phyloP scores from a whole-genome alignment of 2,329 filamentous ascomycete species.

The Blastomyces percursus region DNA sequence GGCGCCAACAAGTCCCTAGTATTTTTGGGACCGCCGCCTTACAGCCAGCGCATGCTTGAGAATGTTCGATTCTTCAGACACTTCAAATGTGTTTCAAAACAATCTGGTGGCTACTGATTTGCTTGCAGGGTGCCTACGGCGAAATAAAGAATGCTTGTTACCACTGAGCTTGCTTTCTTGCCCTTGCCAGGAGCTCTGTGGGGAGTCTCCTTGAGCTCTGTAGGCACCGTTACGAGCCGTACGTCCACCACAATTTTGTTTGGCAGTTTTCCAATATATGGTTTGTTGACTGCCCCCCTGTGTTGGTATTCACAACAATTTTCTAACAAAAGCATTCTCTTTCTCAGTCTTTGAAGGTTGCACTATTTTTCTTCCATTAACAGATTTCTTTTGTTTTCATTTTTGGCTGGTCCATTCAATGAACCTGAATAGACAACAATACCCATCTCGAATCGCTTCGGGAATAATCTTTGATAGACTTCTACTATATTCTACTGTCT shows the following conservation, averaged over 20 bases:
- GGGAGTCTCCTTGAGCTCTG: neutral
- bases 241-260: neutral
- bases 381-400: constrained; percentile 7
- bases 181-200: neutral
- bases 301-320: neutral
- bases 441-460: constrained; percentile 5
- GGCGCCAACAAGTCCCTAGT: neutral
- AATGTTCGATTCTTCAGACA: constrained; percentile 3
- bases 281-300: constrained; percentile 1
- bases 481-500: constrained; percentile 8
- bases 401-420: constrained; percentile 1
- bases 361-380: neutral
- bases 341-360: neutral
- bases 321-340: constrained; percentile 1
- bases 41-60: neutral
- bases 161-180: neutral
- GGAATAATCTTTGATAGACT: constrained; percentile 7
- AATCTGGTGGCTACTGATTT: neutral
- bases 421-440: constrained; percentile 7
- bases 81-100: neutral
- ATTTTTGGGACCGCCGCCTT: neutral
- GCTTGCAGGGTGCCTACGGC: neutral
- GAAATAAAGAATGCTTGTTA: neutral
- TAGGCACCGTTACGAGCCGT: too few relatives aligned
- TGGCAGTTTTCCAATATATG: neutral